Base-by-base conservation (phyloP, 2,329 filamentous ascomycete species). In the Elsinoe arachidis region DNA sequence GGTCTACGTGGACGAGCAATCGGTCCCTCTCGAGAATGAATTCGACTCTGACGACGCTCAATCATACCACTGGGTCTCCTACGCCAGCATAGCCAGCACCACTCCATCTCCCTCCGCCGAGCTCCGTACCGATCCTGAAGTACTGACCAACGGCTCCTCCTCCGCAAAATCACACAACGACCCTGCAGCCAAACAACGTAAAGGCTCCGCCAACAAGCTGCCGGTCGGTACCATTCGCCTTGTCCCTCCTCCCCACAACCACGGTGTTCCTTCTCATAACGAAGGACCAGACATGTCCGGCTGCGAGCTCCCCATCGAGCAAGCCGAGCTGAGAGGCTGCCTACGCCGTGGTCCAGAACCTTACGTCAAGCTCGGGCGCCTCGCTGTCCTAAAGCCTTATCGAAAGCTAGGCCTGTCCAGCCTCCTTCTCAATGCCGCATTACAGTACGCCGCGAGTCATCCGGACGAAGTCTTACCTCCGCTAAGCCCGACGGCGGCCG, bases 41-140 rank as follows among this genome's bases (percentile, higher is more conserved):
- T 79, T 89, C 62, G 92, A 96, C 74, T 74, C 78, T 1, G 90
- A 96, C 68, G 92, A 97, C 69, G 63, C 79, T 1, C 81, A 88
- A 35, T 85, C 83, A 63, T 92, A 85, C 73, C 90, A 96, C 71
- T 96, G 89, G 87, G 85, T 96, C 30, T 77, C 85, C n/a, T 96
- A 95, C 71, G 82, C 83, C 49, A 83, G 79, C 14, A 78, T 86
- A 57, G 69, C 68, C 59, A 79, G 79, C 56, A 74, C 64, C 55
- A 74, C 64, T 15, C 59, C 67, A 5, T 59, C 60, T 7, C 60
- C 64, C 14, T 68, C 72, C 2, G 66, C 68, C 9, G 68, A 71
- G 52, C 61, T 60, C 26, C 38, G 53, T 21, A 55, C 35, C 12
- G 56, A 60, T 9, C 41, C 41, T 3, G 11, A 12, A 12, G 6